Evolutionary conservation across 108 stramenopile species (phyloP), one percentile per base, ranked within the genome.

Genomic region (Nitzschia sp.): DNA sequence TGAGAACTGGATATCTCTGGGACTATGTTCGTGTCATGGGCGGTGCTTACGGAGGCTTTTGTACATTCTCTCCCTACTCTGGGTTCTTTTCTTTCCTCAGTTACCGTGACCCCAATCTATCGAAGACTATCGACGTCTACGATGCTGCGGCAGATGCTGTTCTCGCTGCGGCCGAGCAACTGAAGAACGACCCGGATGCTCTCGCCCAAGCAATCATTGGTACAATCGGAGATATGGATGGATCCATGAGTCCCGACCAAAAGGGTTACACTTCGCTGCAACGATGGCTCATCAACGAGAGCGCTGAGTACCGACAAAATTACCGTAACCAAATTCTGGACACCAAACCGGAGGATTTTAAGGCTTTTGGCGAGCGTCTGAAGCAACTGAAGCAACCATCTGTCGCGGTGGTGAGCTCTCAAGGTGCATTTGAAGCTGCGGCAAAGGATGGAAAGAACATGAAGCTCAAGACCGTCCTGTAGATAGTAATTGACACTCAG

Each of bases 1-100:
- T 98, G 27, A 75, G 93, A 32, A 96, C 92, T 29, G 96, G 96
- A 50, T 87, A 87, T 69, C 80, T 97, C 59, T 97, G 96, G 96
- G 96, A 98, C 69, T 79, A 93, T 45, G 96, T 98, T 6, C 79
- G 96, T 29, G 96, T 98, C n/a, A 86, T 86, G 80, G 96, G 96
- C n/a, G 97, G 98, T 25, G 98, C 98, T 1, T 98, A 98, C 69
- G 98, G 96, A 46, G 96, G 96, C 16, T 96, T 96, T 81, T 95
- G 95, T 66, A 84, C 90, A 30, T 96, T 96, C 76, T 80, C 85
- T 65, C 92, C 91, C 9, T 71, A 78, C 35, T 79, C 86, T 45
- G 89, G 87, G 1, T 71, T 93, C 56, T 94, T 98, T 55, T 75
- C 85, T 23, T 98, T 91, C 77, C 68, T 96, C 56, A 92, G 90